Evolutionary conservation across 2,329 filamentous ascomycete species (phyloP).

Genomic region (Nemania sp.): DNA sequence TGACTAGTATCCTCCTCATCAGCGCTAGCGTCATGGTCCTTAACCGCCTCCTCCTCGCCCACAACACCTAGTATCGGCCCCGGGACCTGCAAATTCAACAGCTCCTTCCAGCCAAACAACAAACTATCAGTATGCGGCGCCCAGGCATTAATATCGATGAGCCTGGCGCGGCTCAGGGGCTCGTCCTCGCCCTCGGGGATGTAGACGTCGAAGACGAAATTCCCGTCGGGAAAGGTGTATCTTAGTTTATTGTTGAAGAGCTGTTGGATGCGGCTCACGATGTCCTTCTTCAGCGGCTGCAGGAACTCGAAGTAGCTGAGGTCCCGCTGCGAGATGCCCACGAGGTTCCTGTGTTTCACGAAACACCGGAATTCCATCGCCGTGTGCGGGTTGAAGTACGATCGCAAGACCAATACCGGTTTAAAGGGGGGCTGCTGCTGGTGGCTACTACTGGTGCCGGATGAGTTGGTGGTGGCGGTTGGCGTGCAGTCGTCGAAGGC

Average conservation of each 20-base stretch:
- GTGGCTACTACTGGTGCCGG: too few relatives aligned
- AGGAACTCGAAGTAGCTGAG: slow-evolving; percentile 90
- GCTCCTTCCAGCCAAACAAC: slow-evolving; percentile 86
- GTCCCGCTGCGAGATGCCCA: slow-evolving; percentile 87
- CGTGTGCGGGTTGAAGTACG: slow-evolving; percentile 86
- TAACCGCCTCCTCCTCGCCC: slow-evolving; percentile 40
- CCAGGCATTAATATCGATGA: slow-evolving; percentile 97
- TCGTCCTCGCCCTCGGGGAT: slow-evolving; percentile 67
- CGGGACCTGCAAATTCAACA: slow-evolving; percentile 71
- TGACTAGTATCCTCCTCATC: slow-evolving; percentile 39
- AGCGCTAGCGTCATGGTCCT: slow-evolving; percentile 45
- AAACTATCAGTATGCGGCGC: slow-evolving; percentile 85
- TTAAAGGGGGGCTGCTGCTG: slow-evolving; percentile 64
- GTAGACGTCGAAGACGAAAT: slow-evolving; percentile 91
- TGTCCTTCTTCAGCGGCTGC: slow-evolving; percentile 60
- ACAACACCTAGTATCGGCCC: slow-evolving; percentile 58
- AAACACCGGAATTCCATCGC: slow-evolving; percentile 96
- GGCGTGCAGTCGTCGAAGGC: slow-evolving; percentile 77
- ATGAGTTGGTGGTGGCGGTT: slow-evolving; percentile 39
- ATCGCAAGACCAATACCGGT: slow-evolving; percentile 82
- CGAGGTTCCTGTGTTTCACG: slow-evolving; percentile 77
- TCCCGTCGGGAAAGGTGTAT: slow-evolving; percentile 78
- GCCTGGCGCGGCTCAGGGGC: slow-evolving; percentile 72
- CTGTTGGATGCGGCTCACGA: slow-evolving; percentile 69
- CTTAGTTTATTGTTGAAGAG: slow-evolving; percentile 78